Base-by-base conservation (phyloP, 352 stramenopile genomes). In the Phytophthora ohioensis region DNA sequence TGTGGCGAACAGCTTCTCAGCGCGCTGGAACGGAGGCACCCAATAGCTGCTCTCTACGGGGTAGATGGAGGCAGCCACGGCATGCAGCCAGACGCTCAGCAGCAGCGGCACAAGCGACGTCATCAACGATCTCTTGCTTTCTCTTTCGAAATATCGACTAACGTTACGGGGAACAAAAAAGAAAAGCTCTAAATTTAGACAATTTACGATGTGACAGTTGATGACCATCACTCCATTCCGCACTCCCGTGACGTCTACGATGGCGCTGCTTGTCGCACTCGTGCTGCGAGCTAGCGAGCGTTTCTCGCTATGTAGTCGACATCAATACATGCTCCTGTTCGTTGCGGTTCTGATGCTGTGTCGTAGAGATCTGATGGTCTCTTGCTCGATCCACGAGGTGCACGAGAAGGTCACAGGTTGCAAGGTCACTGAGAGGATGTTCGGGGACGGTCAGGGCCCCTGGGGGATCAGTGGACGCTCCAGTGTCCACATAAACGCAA, bases 1-100 rank as follows among this genome's bases (percentile, higher is more conserved):
- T 5, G 79, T 91, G 15, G 85, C 88, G 67, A 96, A 96, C 53
- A 96, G 84, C 73, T 96, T 96, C 71, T 96, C 88, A 7, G 88
- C 87, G 56, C 88, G 87, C 68, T 96, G 88, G 65, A 91, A 94
- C 3, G 88, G 82, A 2, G 87, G 87, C 39, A 94, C 79, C 87
- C 87, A 94, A 35, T 87, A 75, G 58, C 79, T 85, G 66, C 82
- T 93, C 45, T 79, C n/a, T 13, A 94, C 71, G 5, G 79, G 80
- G 62, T 94, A 94, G 52, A 93, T 89, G 13, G 87, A 94, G 46
- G 84, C 85, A 13, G 17, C 13, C 3, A 64, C 65, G 21, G 32
- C 17, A 15, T 34, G 53, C 17, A 79, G 46, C 60, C 57, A 59
- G 30, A 72, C 27, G 27, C 30, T 21, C 49, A 71, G 11, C 32